phyloP scores from a whole-genome alignment of 768 basidiomycete species.

The Leccinum arenicola region DNA sequence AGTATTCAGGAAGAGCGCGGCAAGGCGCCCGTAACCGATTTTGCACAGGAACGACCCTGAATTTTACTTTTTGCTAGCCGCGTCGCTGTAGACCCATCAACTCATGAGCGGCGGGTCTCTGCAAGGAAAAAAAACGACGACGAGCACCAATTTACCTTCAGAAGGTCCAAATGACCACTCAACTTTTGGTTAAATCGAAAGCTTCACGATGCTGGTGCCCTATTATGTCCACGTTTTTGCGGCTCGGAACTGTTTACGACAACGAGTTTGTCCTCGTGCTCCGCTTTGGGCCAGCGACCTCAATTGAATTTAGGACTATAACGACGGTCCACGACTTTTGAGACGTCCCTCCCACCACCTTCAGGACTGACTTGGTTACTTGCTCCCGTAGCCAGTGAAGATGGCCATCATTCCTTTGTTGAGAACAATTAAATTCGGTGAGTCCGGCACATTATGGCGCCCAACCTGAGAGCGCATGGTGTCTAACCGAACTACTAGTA shows the following conservation, averaged over 20 bases:
- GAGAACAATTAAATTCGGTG: constrained; percentile 22
- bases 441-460: not conserved
- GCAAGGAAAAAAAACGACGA: not conserved
- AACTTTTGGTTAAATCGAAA: not conserved
- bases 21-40: not conserved
- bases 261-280: not conserved
- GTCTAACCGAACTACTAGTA: constrained; percentile 7
- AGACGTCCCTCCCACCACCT: not conserved
- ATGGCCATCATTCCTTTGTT: constrained; percentile 28
- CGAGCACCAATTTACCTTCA: not conserved
- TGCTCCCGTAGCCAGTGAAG: constrained; percentile 2
- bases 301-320: not conserved
- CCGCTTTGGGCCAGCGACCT: not conserved
- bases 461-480: not conserved
- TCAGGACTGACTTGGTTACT: not conserved
- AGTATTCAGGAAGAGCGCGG: not conserved
- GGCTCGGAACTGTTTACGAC: not conserved
- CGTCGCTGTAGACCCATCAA: not conserved
- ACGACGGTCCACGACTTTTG: not conserved
- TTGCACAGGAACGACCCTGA: constrained; percentile 9
- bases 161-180: not conserved
- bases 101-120: not conserved
- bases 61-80: not conserved
- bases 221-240: constrained; percentile 11
- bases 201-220: not conserved